Base-by-base conservation (phyloP, 2,329 filamentous ascomycete genomes). In the Exophiala lecanii-corni region DNA sequence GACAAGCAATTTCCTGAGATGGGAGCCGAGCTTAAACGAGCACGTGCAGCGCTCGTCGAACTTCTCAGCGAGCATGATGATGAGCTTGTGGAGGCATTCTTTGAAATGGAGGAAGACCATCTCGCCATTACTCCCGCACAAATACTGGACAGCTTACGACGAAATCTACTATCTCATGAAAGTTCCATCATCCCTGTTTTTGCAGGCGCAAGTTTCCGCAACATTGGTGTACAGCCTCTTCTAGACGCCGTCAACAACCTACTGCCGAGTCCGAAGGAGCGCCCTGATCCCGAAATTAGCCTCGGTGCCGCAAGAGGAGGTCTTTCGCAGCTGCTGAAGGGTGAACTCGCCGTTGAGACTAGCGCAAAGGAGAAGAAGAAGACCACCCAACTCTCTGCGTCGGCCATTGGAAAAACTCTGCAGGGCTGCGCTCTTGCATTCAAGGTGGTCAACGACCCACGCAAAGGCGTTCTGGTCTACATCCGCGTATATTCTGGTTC, bases 221-320 rank as follows among this genome's bases (percentile, higher is more conserved):
- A 97, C 53, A 87, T 97, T 49, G 92, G 92, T 5, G 89, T 97
- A 3, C 88, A 96, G 62, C 88, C 89, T 19, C 72, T 98, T 16
- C 76, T 97, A 40, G 89, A 97, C 62, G 87, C 87, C 26, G 81
- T 97, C 9, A 79, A 88, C 6, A 86, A 96, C 58, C 82, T 96
- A 34, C 73, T 97, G 2, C 92, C 92, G 0, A 86, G 81, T 51
- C 92, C 92, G 1, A 68, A 74, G 1, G 88, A 96, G 59, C 75
- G 86, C 13, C 85, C 87, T 6, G 84, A 91, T 57, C 77, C 88
- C 1, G 81, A 89, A 55, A 78, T 96, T 39, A 84, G 78, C 39
- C 69, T 89, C 2, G 82, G 80, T 0, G 63, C 66, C 26, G 68
- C 68, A 30, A 74, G 68, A 44, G 74, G 77, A n/a, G 71, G 74